A percentile compares a stretch with the other conserved stretches of the same genome.
Evolutionary conservation across 768 basidiomycete species (phyloP).

Genomic region (Leccinum rimulosum): DNA sequence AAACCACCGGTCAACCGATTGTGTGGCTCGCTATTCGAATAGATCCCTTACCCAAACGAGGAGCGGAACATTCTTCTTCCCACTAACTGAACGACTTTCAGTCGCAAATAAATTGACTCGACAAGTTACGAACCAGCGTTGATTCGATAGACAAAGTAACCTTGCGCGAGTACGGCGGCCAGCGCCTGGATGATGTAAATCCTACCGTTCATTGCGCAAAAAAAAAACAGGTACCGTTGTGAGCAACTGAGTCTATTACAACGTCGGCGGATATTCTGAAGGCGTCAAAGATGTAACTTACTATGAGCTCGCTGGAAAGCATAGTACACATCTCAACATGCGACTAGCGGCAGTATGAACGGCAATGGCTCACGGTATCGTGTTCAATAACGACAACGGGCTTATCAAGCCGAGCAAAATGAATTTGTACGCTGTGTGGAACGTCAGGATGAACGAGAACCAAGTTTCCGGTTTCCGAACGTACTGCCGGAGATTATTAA

Average conservation of each 20-base stretch:
- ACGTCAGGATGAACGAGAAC: background rate
- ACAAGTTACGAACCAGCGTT: constrained; percentile 5
- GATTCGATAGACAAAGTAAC: constrained; percentile 13
- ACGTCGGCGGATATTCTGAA: background rate
- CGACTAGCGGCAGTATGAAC: background rate
- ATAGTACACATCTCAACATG: background rate
- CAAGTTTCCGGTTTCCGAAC: background rate
- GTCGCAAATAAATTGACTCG: too few relatives aligned
- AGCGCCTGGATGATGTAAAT: constrained; percentile 4
- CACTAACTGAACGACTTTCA: constrained; percentile 5
- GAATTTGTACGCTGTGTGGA: constrained; percentile 10
- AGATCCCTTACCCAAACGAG: constrained; percentile 11
- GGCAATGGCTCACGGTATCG: constrained; percentile 3
- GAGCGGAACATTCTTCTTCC: background rate
- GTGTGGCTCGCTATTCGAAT: background rate
- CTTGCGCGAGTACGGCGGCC: constrained; percentile 5
- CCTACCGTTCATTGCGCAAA: background rate
- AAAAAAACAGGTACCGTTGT: background rate
- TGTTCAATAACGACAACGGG: background rate
- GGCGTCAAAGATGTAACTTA: background rate
- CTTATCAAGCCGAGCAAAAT: background rate
- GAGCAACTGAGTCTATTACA: constrained; percentile 4
- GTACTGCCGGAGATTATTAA: constrained; percentile 9
- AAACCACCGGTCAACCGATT: background rate
- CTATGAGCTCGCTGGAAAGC: constrained; percentile 5